A percentile compares a stretch with the other conserved stretches of the same genome.
Conservation (phyloP, 805 yeast genomes). For the Starmerella asiatica region DNA sequence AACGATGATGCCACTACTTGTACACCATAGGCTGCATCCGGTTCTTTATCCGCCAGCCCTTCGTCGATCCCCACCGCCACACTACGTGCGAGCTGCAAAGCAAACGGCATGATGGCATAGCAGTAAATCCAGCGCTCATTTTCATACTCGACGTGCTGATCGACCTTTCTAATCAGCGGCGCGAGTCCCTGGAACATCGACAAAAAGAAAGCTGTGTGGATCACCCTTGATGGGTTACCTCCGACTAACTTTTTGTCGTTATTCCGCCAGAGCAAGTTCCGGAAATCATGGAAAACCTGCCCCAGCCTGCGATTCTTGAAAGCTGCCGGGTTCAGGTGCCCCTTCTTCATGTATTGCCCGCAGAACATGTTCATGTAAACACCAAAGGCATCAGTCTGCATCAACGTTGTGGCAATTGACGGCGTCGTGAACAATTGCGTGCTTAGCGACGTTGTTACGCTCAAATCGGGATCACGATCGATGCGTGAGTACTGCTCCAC, state of each 20-base stretch:
- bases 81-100: constrained; percentile 36
- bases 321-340: constrained; percentile 33
- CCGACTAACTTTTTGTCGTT: constrained; percentile 38
- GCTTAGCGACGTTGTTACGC: constrained; percentile 57
- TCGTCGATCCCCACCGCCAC: constrained; percentile 26
- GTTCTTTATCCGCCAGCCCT: background rate
- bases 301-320: constrained; percentile 63
- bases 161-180: constrained; percentile 56
- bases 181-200: constrained; percentile 67
- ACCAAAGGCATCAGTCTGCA: constrained; percentile 50
- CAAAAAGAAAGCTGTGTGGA: constrained; percentile 51
- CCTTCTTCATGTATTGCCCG: constrained; percentile 46
- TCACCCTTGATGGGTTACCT: constrained; percentile 35
- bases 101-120: constrained; percentile 54
- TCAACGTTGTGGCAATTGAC: constrained; percentile 50
- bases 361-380: constrained; percentile 49
- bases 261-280: constrained; percentile 62
- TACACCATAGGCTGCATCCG: background rate
- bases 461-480: constrained; percentile 82
- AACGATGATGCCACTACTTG: constrained; percentile 1
- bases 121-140: constrained; percentile 65
- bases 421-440: constrained; percentile 88
- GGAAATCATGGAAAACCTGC: constrained; percentile 65
- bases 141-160: constrained; percentile 82
- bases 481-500: constrained; percentile 54